Percentiles rank a stretch among this genome's conserved stretches.
phyloP scores from a whole-genome alignment of 768 basidiomycete species.

The Suillus variegatus region DNA sequence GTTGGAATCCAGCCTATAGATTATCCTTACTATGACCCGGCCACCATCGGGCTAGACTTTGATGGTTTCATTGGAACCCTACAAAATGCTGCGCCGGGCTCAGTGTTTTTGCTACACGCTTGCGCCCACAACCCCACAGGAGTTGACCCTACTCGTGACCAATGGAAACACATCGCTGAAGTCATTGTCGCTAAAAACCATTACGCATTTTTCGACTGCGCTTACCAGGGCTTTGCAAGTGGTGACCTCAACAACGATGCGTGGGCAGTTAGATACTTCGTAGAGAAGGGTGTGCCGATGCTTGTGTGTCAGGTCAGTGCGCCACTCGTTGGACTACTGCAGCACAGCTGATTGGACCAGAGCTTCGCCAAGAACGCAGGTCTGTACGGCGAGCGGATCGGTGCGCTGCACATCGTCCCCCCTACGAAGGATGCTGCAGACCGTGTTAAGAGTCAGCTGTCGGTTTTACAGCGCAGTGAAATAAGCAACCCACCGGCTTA shows the following conservation, averaged over 20 bases:
- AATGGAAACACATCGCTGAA: slow-evolving; percentile 81
- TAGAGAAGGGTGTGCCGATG: slow-evolving; percentile 68
- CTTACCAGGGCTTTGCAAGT: slow-evolving; percentile 98
- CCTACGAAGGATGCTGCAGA: slow-evolving; percentile 62
- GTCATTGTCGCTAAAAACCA: slow-evolving; percentile 72
- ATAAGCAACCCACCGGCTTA: slow-evolving; percentile 94
- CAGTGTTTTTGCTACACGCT: slow-evolving; percentile 88
- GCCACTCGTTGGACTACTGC: slow-evolving; percentile 40
- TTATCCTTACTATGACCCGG: slow-evolving; percentile 94
- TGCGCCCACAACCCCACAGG: slow-evolving; percentile 98
- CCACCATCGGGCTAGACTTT: slow-evolving; percentile 86
- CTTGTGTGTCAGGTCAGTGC: slow-evolving; percentile 81
- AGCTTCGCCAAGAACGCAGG: slow-evolving; percentile 98
- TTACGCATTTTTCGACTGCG: slow-evolving; percentile 93
- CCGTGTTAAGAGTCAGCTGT: slow-evolving; percentile 80
- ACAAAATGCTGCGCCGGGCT: slow-evolving; percentile 66
- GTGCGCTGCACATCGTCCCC: slow-evolving; percentile 55
- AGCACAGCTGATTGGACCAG: slow-evolving; percentile 47
- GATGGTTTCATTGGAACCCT: slow-evolving; percentile 63
- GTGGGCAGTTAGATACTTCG: slow-evolving; percentile 91
- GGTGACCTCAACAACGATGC: slow-evolving; percentile 92
- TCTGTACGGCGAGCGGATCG: slow-evolving; percentile 91
- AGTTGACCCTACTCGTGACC: slow-evolving; percentile 86
- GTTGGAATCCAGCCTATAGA: slow-evolving; percentile 84
- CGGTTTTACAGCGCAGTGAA: slow-evolving; percentile 89